Evolutionary conservation across 148 eudicot species (phyloP), one percentile per base, ranked within the genome.

Genomic region (Suaeda aralocaspica): DNA sequence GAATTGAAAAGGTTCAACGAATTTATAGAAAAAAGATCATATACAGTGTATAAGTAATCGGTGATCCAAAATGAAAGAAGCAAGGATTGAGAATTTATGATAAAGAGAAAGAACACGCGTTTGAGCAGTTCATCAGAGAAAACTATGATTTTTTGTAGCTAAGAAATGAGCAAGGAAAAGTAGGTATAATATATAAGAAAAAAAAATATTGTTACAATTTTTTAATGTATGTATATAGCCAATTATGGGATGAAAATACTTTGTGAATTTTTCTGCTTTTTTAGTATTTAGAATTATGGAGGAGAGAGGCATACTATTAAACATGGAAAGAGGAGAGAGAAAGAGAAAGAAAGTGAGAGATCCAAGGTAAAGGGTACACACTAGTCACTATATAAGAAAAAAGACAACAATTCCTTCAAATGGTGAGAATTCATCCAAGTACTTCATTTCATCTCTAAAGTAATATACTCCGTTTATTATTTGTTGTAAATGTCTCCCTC

Each of bases 81-180:
- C 36, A 15, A 55, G 30, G 70, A 73, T 73, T 41, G 64, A 29
- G 24, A 59, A 44, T 65, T 52, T 73, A 73, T 73, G 76, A 53
- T 34, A 33, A 44, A 36, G 45, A 65, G 63, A 65, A 63, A 55
- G 70, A 73, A 73, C 76, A 73, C 76, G 76, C 76, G 76, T 29
- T 70, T 29, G 3, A 26, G 44, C 18, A 45, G 34, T 12, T 44
- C 52, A 72, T 72, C 64, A 69, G 52, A 57, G 62, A 69, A 50
- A 51, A 21, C 33, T 42, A 21, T n/a, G n/a, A n/a, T n/a, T n/a
- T n/a, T n/a, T n/a, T n/a, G n/a, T n/a, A n/a, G n/a, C n/a, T n/a
- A n/a, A n/a, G n/a, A n/a, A n/a, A n/a, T n/a, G n/a, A n/a, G n/a
- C n/a, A n/a, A n/a, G n/a, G n/a, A n/a, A n/a, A n/a, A n/a, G n/a